These are phyloP conservation scores for Hypoxylon cercidicola DNA, from an alignment of 495 filamentous ascomycete genomes.

Conservation along the genomic window DNA sequence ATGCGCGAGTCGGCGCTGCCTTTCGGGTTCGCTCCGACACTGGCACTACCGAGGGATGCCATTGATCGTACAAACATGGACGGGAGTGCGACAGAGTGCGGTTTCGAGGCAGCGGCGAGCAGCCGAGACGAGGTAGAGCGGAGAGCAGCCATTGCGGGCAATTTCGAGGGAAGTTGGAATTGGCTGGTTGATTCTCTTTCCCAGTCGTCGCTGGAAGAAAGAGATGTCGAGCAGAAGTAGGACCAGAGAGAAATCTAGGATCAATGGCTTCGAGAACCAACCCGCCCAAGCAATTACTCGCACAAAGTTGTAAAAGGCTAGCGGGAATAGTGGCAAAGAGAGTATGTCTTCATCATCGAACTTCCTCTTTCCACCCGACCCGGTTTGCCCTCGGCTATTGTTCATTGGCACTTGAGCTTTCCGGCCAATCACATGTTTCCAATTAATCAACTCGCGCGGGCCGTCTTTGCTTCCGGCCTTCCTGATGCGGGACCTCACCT, in stretches of 20 bases:
- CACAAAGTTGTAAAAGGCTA: conserved; percentile 7
- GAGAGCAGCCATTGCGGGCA: conserved; percentile 77
- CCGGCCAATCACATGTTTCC: conserved; percentile 44
- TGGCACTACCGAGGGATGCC: conserved; percentile 59
- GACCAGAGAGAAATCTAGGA: background rate
- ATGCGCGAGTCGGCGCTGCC: conserved; percentile 67
- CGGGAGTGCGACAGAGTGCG: conserved; percentile 48
- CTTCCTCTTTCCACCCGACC: conserved; percentile 40
- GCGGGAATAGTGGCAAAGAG: conserved; percentile 38
- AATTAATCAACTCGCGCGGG: conserved; percentile 45
- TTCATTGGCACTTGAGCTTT: conserved; percentile 7
- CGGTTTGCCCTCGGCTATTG: conserved; percentile 50
- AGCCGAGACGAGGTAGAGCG: conserved; percentile 73
- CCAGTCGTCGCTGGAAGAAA: conserved; percentile 5
- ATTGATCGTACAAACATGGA: conserved; percentile 56
- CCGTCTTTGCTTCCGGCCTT: conserved; percentile 32
- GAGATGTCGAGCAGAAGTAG: background rate
- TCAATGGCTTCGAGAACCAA: conserved; percentile 9
- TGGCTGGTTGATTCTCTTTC: conserved; percentile 20
- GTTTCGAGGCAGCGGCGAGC: conserved; percentile 60
- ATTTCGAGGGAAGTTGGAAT: conserved; percentile 11
- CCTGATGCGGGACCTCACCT: conserved; percentile 12
- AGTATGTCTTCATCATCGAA: conserved; percentile 45
- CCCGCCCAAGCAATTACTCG: conserved; percentile 30
- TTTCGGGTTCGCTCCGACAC: conserved; percentile 65